Conservation (phyloP, 163 green algal genomes). For the Chlorella variabilis region DNA sequence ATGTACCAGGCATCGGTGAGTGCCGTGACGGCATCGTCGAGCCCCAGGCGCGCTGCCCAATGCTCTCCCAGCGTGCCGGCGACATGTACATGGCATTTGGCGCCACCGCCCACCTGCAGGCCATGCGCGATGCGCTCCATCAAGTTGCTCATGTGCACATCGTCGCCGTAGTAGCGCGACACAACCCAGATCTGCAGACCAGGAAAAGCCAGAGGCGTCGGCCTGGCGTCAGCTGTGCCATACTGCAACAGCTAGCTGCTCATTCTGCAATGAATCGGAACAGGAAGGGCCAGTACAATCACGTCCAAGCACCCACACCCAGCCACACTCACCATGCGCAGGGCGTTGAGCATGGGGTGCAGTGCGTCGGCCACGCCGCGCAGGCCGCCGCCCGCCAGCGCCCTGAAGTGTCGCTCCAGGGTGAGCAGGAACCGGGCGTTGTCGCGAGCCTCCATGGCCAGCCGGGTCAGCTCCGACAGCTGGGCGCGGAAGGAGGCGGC, state of each 20-base stretch:
- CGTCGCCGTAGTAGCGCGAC: conserved; percentile 88
- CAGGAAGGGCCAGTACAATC: no score
- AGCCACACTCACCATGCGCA: conserved; percentile 78
- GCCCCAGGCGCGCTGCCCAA: no score
- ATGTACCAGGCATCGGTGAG: no score
- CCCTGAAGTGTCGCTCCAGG: conserved; percentile 92
- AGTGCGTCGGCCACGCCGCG: conserved; percentile 82
- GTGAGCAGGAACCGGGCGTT: conserved; percentile 95
- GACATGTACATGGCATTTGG: no score
- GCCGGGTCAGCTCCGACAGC: conserved; percentile 75
- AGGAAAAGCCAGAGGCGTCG: no score
- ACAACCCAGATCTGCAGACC: conserved; percentile 85
- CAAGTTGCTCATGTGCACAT: conserved; percentile 88
- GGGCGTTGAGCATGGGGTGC: conserved; percentile 87
- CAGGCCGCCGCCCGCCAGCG: conserved; percentile 75
- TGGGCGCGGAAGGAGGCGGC: conserved; percentile 71
- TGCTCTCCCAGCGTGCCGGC: no score
- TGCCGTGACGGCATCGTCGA: no score
- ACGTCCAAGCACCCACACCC: no score
- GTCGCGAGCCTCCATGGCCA: conserved; percentile 83
- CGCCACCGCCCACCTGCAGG: no score
- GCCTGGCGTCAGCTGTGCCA: no score
- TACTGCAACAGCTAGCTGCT: no score
- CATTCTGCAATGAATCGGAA: no score
- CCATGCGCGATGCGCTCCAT: conserved; percentile 84